Conservation (phyloP, 768 basidiomycete genomes). For the Mrakia gelida region DNA sequence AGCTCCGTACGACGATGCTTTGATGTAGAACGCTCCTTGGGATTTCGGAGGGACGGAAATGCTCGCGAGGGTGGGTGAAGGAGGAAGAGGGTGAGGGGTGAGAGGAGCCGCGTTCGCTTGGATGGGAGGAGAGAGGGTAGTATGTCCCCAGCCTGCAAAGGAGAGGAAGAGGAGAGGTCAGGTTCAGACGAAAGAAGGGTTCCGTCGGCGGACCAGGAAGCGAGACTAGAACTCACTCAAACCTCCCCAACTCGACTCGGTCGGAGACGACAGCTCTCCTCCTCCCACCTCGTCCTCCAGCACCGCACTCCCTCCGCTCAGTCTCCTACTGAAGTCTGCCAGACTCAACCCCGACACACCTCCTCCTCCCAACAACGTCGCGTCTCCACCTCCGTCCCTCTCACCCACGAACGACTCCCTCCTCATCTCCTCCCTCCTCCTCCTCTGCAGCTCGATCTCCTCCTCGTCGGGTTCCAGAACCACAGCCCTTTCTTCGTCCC, state of each 20-base stretch:
- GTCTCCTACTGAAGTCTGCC: no score
- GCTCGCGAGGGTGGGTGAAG: background rate
- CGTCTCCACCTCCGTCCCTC: background rate
- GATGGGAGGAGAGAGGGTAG: background rate
- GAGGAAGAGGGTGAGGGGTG: background rate
- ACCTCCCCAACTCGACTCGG: background rate
- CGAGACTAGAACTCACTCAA: background rate
- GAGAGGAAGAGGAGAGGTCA: background rate
- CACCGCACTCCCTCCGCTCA: no score
- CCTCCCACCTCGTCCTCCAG: no score
- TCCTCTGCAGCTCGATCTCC: slow-evolving; percentile 7
- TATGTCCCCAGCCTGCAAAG: background rate
- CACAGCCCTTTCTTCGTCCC: background rate
- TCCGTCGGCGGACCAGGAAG: background rate
- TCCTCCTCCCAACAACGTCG: background rate
- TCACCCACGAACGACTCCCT: slow-evolving; percentile 4
- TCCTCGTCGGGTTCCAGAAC: background rate
- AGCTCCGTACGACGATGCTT: background rate
- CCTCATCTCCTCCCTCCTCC: background rate
- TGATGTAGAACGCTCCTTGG: background rate
- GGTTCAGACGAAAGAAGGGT: background rate
- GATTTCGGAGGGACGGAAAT: background rate
- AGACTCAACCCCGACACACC: background rate
- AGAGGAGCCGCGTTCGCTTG: background rate
- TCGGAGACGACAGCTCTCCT: background rate